A percentile compares a stretch with the other conserved stretches of the same genome.
These are phyloP conservation scores for Glycine soja DNA, from an alignment of 306 rosid genomes.

Conservation along the genomic window DNA sequence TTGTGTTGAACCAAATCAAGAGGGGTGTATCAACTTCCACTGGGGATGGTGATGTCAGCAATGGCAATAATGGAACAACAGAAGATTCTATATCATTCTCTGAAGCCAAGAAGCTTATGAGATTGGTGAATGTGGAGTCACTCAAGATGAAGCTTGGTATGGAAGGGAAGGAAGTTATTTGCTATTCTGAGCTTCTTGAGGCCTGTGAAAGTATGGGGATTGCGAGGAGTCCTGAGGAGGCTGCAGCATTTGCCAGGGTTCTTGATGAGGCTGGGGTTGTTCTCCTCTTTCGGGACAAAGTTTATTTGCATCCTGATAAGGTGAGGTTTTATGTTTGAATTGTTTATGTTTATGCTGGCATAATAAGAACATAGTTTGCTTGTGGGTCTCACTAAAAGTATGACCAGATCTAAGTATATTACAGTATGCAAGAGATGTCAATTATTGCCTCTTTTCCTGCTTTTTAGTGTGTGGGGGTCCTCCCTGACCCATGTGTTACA, in stretches of 20 bases:
- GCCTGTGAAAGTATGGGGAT: slow-evolving; percentile 80
- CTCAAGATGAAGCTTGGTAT: slow-evolving; percentile 72
- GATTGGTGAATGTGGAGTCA: slow-evolving; percentile 88
- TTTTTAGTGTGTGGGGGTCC: slow-evolving; percentile 31
- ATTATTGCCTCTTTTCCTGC: slow-evolving; percentile 27
- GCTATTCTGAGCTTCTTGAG: slow-evolving; percentile 73
- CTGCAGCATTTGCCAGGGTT: slow-evolving; percentile 71
- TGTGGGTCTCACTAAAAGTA: slow-evolving; percentile 42
- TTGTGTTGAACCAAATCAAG: slow-evolving; percentile 45
- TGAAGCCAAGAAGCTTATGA: slow-evolving; percentile 91
- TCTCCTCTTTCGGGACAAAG: slow-evolving; percentile 88
- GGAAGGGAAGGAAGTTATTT: slow-evolving; percentile 77
- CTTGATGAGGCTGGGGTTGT: slow-evolving; percentile 96
- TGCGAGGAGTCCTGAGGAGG: slow-evolving; percentile 77
- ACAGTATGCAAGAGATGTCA: slow-evolving; percentile 7
- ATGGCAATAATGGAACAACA: slow-evolving; percentile 27
- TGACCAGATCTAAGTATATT: slow-evolving; percentile 18
- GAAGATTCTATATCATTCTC: slow-evolving; percentile 59
- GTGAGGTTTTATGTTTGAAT: slow-evolving; percentile 49
- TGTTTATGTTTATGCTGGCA: slow-evolving; percentile 30
- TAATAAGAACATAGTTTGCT: slow-evolving; percentile 27
- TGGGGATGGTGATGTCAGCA: slow-evolving; percentile 25
- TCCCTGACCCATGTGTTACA: slow-evolving; percentile 26
- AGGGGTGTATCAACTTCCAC: slow-evolving; percentile 47
- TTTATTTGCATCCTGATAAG: slow-evolving; percentile 91